phyloP scores from a whole-genome alignment of 208 protist genomes.

The Strigomonas galati region DNA sequence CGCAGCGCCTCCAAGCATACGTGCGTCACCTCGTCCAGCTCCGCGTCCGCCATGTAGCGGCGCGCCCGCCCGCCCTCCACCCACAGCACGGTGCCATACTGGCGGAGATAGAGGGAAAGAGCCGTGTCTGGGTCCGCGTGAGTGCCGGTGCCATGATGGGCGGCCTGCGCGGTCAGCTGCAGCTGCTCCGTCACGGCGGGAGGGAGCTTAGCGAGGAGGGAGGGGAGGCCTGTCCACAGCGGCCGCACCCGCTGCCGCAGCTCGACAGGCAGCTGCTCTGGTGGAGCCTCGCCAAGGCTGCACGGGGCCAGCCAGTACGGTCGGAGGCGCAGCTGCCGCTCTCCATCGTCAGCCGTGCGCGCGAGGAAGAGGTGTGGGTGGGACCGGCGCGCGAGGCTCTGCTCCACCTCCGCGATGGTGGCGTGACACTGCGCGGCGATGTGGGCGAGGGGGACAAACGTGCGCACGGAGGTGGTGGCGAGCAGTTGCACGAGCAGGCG shows the following conservation, averaged over 20 bases:
- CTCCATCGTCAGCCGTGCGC: neutral
- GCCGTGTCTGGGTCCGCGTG: slow-evolving; percentile 13
- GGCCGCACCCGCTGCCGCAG: slow-evolving; percentile 44
- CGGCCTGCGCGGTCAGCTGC: slow-evolving; percentile 6
- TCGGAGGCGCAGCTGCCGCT: slow-evolving; percentile 40
- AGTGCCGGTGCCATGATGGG: no score
- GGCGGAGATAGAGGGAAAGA: slow-evolving; percentile 27
- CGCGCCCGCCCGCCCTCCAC: slow-evolving; percentile 37
- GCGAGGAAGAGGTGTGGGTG: neutral
- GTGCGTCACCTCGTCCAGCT: slow-evolving; percentile 66
- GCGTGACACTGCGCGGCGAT: neutral
- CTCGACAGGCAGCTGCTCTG: slow-evolving; percentile 18
- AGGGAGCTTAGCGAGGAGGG: slow-evolving; percentile 33
- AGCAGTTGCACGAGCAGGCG: neutral
- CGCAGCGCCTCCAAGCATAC: slow-evolving; percentile 32
- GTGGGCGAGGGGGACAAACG: neutral
- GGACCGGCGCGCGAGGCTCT: neutral
- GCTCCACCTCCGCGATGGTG: neutral
- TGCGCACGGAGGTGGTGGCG: neutral
- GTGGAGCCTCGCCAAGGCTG: slow-evolving; percentile 35
- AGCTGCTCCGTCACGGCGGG: slow-evolving; percentile 11
- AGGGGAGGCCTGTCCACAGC: slow-evolving; percentile 45
- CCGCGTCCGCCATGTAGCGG: slow-evolving; percentile 36
- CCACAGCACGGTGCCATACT: slow-evolving; percentile 50
- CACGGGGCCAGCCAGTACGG: slow-evolving; percentile 72